Evolutionary conservation across 1,284 basidiomycete genomes (phyloP), one percentile per base, ranked within the genome.

Genomic region (Marasmius fiardii): DNA sequence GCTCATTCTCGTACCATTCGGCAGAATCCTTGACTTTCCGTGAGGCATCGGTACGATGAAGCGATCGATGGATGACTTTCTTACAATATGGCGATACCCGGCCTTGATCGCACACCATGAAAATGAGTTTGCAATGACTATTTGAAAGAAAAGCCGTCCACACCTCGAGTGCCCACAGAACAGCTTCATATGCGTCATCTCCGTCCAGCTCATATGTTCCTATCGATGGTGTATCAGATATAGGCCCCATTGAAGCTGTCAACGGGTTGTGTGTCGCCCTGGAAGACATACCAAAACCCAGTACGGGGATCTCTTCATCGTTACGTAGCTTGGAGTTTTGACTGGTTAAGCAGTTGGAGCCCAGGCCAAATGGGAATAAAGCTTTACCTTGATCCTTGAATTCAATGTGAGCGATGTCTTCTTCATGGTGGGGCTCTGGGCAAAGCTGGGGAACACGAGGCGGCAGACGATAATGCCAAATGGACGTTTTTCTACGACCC

Each of bases 1-100:
- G 72, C 65, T 90, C 87, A 67, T 89, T 89, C 64, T 85, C 78
- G 65, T 88, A 90, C 86, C 86, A 86, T 57, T 71, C 75, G 37
- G 80, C 78, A 24, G 78, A 80, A 66, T 83, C 82, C 80, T 82
- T 57, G 31, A 23, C 14, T 4, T 48, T 31, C 28, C 51, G 60
- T 58, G 56, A 57, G 50, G 48, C 54, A 47, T 28, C 56, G 52
- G 1, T 12, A 21, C 43, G 28, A 10, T 48, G 35, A 45, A 53
- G 44, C 24, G 31, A 50, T 44, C 14, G 54, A 62, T 65, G 47
- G 44, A 56, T 65, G 65, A 14, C 1, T 41, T 41, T 16, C 82
- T 74, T 61, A 84, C 85, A 53, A 88, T 80, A 65, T 85, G 84
- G 56, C 80, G 78, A 71, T 88, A 87, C 12, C 86, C 85, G 34